Base-by-base conservation (phyloP, 2,329 filamentous ascomycete species). In the Zymoseptoria tritici region DNA sequence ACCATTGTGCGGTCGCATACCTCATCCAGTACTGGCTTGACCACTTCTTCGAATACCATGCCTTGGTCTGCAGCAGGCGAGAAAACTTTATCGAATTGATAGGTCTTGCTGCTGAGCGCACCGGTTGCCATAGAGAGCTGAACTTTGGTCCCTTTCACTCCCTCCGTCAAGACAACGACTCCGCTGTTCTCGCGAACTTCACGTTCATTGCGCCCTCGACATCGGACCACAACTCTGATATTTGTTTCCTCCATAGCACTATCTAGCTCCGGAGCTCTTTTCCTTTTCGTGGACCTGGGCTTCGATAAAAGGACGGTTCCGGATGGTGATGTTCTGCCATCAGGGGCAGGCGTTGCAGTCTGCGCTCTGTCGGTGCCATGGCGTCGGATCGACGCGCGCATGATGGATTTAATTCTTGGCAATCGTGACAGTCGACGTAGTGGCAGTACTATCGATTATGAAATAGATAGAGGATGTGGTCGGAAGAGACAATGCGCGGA, bases 41-140 rank as follows among this genome's bases (percentile, higher is more conserved):
- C 94, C 4, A 96, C 92, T 75, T 97, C 93, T 66, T 99, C 93
- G 72, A 94, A 99, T 7, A 99, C 81, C 83, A 96, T 95, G 56
- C 81, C 84, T 76, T 99, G 94, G 70, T 97, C 94, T 1, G 94
- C 93, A 0, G 93, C 94, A 0, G 89, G 89, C 0, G 94, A 97
- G 71, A 96, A 99, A 65, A 97, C 94, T 72, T 93, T 94, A 76
- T 99, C 94, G 73, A 99, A 99, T 65, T 89, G 87, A 73, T 99
- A 99, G 0, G 90, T 89, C 77, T 97, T 97, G 77, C 97, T 96
- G 79, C 88, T 95, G 59, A 97, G 77, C 36, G 94, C 89, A 74
- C 87, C 96, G 0, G 92, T 87, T 0, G 93, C 94, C 90, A 97
- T 96, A 2, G 88, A 92, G 53, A 99, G 76, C 66, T 95, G 88